These are phyloP conservation scores for Phytophthora chlamydospora DNA, from an alignment of 352 stramenopile species.

Conservation along the genomic window DNA sequence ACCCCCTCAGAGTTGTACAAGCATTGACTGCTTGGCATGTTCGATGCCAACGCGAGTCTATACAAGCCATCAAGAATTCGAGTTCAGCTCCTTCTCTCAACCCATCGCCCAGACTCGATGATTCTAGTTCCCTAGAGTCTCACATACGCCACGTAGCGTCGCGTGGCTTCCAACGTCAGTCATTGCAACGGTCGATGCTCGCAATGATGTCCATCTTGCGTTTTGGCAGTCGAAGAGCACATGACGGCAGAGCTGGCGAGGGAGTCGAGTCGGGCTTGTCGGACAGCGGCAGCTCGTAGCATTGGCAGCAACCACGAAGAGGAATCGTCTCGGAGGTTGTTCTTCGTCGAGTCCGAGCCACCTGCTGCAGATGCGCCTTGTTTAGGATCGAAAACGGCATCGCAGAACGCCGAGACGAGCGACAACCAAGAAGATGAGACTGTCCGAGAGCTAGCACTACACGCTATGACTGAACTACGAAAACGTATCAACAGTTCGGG, in stretches of 20 bases:
- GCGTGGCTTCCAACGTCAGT: not conserved
- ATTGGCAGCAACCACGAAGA: slow-evolving; percentile 3
- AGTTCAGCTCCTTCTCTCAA: slow-evolving; percentile 3
- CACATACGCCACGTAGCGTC: not conserved
- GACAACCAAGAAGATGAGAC: slow-evolving; percentile 18
- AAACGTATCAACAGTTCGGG: slow-evolving; percentile 6
- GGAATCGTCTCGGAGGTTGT: slow-evolving; percentile 8
- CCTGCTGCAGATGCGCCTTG: not conserved
- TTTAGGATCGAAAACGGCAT: no score
- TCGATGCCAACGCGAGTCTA: not conserved
- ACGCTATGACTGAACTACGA: slow-evolving; percentile 18
- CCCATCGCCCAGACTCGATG: not conserved
- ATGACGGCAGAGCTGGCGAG: not conserved
- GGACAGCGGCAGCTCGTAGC: not conserved
- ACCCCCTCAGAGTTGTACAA: not conserved
- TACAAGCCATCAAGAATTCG: not conserved
- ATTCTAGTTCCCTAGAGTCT: slow-evolving; percentile 1
- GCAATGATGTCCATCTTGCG: no score
- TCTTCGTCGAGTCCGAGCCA: slow-evolving; percentile 9
- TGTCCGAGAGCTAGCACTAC: slow-evolving; percentile 15
- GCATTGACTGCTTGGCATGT: not conserved
- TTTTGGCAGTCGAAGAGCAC: not conserved
- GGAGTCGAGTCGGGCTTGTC: not conserved
- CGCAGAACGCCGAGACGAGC: not conserved
- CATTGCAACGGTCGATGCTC: not conserved